Evolutionary conservation across 768 basidiomycete species (phyloP), one percentile per base, ranked within the genome.

Genomic region (Podaxis sp.): DNA sequence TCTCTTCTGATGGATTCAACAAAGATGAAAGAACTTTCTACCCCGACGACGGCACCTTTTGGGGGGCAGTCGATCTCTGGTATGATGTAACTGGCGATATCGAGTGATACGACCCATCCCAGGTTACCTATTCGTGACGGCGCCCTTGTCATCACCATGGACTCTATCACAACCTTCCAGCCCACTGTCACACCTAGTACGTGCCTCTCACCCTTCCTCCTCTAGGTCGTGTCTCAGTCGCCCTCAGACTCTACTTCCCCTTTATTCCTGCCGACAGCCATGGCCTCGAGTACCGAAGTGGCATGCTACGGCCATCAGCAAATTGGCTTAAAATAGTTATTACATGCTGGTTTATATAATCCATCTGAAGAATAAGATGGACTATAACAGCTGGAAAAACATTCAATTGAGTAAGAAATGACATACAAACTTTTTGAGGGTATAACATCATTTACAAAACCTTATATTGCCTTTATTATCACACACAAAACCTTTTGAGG

Each of bases 1-100:
- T 90, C 28, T 93, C 91, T 70, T 86, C 83, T 4, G 91, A 93
- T 73, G 91, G 92, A 76, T 93, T 93, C 73, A 82, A 90, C 58
- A 70, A 66, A 24, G 84, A 86, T 1, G 90, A 88, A 2, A 73
- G 88, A 36, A 80, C 87, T 6, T 89, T 90, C 70, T 86, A 83
- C 68, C 80, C 85, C 49, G 75, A 86, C 46, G 86, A 88, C 71
- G 87, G 87, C 64, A 84, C 86, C 0, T 87, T 73, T 71, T 89
- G 88, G 87, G 89, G 89, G 74, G 89, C 87, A 0, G 86, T 78
- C 8, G 83, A 89, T 66, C 68, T 89, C 4, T 91, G 91, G 85
- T 93, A 93, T 67, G 84, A 87, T 64, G 78, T 82, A 5, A 92
- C 91, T 0, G 75, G 67, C 2, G 91, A 93, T 70, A 62, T 84